Evolutionary conservation across 202 grass and related monocot genomes (phyloP), one percentile per base, ranked within the genome.

Genomic region (Panicum hallii): DNA sequence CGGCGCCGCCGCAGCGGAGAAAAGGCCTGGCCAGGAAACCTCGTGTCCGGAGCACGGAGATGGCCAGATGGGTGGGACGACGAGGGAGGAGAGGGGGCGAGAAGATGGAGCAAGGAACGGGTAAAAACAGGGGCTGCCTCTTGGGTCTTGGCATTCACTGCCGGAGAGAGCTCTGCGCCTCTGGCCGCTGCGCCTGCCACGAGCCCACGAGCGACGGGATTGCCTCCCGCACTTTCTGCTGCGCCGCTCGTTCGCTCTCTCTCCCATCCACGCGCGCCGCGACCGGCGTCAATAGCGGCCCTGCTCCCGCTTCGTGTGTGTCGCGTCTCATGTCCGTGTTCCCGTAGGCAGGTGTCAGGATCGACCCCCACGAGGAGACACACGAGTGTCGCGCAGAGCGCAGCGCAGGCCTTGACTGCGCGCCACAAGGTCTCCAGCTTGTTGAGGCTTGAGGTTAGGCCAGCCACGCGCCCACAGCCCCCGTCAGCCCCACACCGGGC

Each of bases 221-320:
- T 83, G 80, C 83, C 83, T 61, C 77, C 90, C 87, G 76, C 87
- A 87, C 75, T 89, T 87, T 87, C 76, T 78, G 83, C 87, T 82
- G 79, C 78, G 22, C 73, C 79, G n/a, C 46, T 84, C 28, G 52
- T 3, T 28, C 20, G 13, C 14, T 48, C 11, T 16, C 6, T 2
- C 3, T 42, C 34, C 1, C 9, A 17, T 23, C 48, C 14, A 19
- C 11, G 23, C 28, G 14, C 22, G 4, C 36, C 2, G 36, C 36
- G 36, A 3, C 2, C 41, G 40, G 40, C 3, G 41, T 20, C 20
- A 22, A 57, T 64, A 26, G 43, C 0, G 17, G 17, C 1, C 17
- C 53, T 62, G 63, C 28, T 78, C 40, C 57, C 64, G 36, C 16
- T 2, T 42, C 65, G 28, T 26, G 23, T 32, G 66, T 14, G 19